Evolutionary conservation across 371 early-diverging fungal species (phyloP).

Genomic region (Mucor plumbeus): DNA sequence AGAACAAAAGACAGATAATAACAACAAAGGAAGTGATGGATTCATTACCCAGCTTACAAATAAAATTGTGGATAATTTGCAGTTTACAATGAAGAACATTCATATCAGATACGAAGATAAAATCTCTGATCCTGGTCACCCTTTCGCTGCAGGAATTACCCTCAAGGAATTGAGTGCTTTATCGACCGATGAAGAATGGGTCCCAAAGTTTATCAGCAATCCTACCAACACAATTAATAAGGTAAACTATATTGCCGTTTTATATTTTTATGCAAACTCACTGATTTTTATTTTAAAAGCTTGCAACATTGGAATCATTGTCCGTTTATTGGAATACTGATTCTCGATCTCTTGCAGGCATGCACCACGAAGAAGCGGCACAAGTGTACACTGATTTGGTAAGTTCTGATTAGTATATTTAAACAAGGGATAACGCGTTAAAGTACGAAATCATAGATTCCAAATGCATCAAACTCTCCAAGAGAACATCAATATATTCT

Average conservation of each 20-base stretch:
- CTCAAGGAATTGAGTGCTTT: slow-evolving; percentile 80
- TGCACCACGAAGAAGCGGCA: slow-evolving; percentile 41
- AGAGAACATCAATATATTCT: slow-evolving; percentile 70
- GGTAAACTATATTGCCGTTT: slow-evolving; percentile 19
- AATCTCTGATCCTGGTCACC: slow-evolving; percentile 64
- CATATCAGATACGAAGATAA: slow-evolving; percentile 88
- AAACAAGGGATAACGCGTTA: neutral
- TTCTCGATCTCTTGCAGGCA: slow-evolving; percentile 54
- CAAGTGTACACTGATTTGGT: slow-evolving; percentile 37
- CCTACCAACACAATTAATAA: slow-evolving; percentile 73
- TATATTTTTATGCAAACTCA: neutral
- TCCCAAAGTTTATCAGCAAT: slow-evolving; percentile 70
- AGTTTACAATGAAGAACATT: slow-evolving; percentile 86
- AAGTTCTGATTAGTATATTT: slow-evolving; percentile 7
- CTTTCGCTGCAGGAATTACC: slow-evolving; percentile 81
- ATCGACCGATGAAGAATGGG: slow-evolving; percentile 81
- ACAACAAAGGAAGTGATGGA: slow-evolving; percentile 61
- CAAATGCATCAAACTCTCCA: slow-evolving; percentile 26
- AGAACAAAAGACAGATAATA: slow-evolving; percentile 61
- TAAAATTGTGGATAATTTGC: slow-evolving; percentile 87
- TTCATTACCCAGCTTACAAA: slow-evolving; percentile 74
- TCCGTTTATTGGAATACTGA: slow-evolving; percentile 84
- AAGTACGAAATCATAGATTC: slow-evolving; percentile 33
- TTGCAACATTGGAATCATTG: slow-evolving; percentile 70
- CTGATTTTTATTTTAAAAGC: slow-evolving; percentile 29